These are phyloP conservation scores for Hygrocybe punicea DNA, from an alignment of 768 basidiomycete genomes.

Conservation along the genomic window DNA sequence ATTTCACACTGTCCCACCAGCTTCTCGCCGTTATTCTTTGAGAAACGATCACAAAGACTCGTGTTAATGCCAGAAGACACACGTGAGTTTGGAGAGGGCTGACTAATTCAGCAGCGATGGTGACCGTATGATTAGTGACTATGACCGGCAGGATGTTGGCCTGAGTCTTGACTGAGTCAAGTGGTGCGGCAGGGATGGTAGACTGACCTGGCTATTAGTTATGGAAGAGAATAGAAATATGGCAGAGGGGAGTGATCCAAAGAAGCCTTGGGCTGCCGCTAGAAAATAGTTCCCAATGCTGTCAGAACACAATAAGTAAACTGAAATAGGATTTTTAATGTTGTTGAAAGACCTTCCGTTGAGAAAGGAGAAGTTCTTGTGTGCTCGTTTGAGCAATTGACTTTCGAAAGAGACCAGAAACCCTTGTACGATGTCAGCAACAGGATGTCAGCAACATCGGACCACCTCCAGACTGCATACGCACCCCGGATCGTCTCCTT, in stretches of 20 bases:
- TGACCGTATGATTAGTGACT: slow-evolving; percentile 93
- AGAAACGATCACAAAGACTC: slow-evolving; percentile 2
- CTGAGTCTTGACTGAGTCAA: slow-evolving; percentile 30
- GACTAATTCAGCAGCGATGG: slow-evolving; percentile 86
- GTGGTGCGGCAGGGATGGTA: slow-evolving; percentile 20
- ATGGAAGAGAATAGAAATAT: slow-evolving; percentile 93
- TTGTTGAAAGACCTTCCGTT: slow-evolving; percentile 65
- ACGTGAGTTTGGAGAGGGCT: slow-evolving; percentile 20
- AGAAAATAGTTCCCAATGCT: slow-evolving; percentile 91
- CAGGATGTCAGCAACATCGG: neutral
- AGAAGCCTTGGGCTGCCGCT: slow-evolving; percentile 84
- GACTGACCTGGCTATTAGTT: slow-evolving; percentile 63
- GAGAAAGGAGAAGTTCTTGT: slow-evolving; percentile 91
- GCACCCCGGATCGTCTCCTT: slow-evolving; percentile 88
- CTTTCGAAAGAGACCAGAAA: slow-evolving; percentile 92
- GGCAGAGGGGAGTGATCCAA: slow-evolving; percentile 88
- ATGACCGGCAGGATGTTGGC: slow-evolving; percentile 87
- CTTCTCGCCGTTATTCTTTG: slow-evolving; percentile 66
- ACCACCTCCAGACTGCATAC: neutral
- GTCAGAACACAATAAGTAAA: slow-evolving; percentile 4
- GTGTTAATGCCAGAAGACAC: neutral
- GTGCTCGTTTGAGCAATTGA: slow-evolving; percentile 81
- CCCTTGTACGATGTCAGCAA: slow-evolving; percentile 43
- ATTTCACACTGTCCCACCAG: slow-evolving; percentile 93
- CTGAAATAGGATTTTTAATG: neutral